Evolutionary conservation across 306 rosid species (phyloP), one percentile per base, ranked within the genome.

Genomic region (Lagenaria siceraria): DNA sequence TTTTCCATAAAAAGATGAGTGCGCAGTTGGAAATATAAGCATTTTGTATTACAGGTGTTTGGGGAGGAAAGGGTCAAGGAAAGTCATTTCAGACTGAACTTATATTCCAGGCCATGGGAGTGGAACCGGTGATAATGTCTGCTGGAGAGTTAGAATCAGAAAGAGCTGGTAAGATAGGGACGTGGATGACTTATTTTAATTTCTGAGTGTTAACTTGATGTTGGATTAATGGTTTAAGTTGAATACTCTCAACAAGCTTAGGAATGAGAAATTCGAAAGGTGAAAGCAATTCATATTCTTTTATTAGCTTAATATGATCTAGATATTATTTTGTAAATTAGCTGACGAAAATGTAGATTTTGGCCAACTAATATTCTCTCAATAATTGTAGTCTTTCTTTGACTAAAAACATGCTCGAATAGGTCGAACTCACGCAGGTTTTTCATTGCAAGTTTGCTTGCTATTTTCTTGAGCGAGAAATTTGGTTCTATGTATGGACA

Each of bases 61-160:
- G 98, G 98, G 98, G 98, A 82, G 98, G 98, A 76, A 92, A 94
- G 83, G 98, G 98, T 76, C 98, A 92, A 83, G 98, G 98, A 72
- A 94, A 94, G 83, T 80, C 98, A 77, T 94, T 94, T 88, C 98
- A 94, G 87, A 94, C 98, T 49, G 98, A 94, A 88, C 97, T 94
- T 77, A 83, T 92, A 78, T 94, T 94, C 85, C 98, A 86, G 83
- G 85, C 95, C 31, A 84, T 94, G 97, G 98, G 98, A 84, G 66
- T 94, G 68, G 98, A 92, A 83, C 97, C 98, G 25, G 87, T 94
- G 43, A 85, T 94, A 80, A 92, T 94, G 97, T 94, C 98, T 72
- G 98, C 98, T 9, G 98, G 98, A 35, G 98, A 94, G 81, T 88
- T 94, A 56, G 98, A 94, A 82, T 94, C 98, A 22, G 98, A 94